Evolutionary conservation across 495 filamentous ascomycete species (phyloP), one percentile per base, ranked within the genome.

Genomic region (Penicillium paxilli): DNA sequence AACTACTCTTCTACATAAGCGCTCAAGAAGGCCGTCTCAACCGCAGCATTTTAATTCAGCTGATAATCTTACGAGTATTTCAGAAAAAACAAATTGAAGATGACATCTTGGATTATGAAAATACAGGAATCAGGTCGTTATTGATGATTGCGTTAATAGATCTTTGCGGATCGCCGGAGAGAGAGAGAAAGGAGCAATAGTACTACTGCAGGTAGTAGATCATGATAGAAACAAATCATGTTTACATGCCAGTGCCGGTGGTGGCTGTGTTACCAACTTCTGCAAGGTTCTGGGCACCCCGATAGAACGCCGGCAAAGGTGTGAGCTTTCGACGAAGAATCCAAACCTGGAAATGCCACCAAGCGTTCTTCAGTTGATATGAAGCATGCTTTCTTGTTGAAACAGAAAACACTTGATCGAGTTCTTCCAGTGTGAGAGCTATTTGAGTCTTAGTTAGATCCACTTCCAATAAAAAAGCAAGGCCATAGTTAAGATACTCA

Each of bases 341-440:
- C 66, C 77, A 78, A 23, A 74, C 74, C 16, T 72, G 69, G 68
- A 80, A 80, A 62, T 83, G 80, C 72, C 77, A 82, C 26, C 70
- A 44, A 17, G 71, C 66, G 51, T 76, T 76, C 45, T 64, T 71
- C 19, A 79, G 35, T 62, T 83, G 75, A 49, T 81, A 79, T 10
- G 58, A 55, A 7, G 79, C 72, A 55, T 76, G 77, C 28, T 74
- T 76, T 44, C 70, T 69, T 2, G 80, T 82, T 11, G 79, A 63
- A 2, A 82, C 75, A 6, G 74, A 77, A 65, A 82, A 83, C 40
- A 82, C 78, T 47, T 75, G 75, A 40, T 80, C 75, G 42, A 82
- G 52, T 62, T 81, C 78, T 42, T 81, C 76, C 20, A 81, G 66
- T 11, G 78, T 81, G 33, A 77, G 73, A 44, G 70, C 72, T 74